phyloP scores from a whole-genome alignment of 1,284 basidiomycete genomes.

The Anthracocystis setariae region DNA sequence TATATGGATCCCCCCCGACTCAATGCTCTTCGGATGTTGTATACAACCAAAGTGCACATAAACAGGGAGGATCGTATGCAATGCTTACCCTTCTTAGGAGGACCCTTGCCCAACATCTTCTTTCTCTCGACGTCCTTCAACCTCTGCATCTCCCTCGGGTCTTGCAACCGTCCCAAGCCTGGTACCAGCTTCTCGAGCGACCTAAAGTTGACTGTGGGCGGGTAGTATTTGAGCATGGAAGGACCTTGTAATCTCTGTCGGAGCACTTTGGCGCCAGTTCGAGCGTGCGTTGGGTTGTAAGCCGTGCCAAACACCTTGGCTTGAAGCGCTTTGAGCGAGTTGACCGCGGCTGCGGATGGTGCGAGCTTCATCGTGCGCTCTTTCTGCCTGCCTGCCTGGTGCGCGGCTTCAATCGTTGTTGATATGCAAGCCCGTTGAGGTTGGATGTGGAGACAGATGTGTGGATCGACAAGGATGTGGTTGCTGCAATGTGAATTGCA shows the following conservation, averaged over 20 bases:
- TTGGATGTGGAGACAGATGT: too few relatives aligned
- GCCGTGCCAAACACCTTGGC: conserved; percentile 54
- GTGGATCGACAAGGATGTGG: conserved; percentile 2
- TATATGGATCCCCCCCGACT: too few relatives aligned
- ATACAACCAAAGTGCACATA: neutral
- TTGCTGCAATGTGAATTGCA: neutral
- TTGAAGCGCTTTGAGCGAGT: conserved; percentile 53
- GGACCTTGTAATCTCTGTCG: conserved; percentile 57
- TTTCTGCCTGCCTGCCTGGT: too few relatives aligned
- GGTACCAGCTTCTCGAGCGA: conserved; percentile 38
- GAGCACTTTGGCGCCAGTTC: conserved; percentile 61
- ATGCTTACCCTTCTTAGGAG: conserved; percentile 67
- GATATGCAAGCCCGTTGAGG: neutral
- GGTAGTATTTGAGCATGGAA: conserved; percentile 64
- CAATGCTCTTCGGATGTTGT: neutral
- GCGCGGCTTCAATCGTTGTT: too few relatives aligned
- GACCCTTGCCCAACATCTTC: conserved; percentile 64
- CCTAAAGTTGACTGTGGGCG: conserved; percentile 55
- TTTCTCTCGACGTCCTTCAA: conserved; percentile 59
- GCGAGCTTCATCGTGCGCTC: conserved; percentile 29
- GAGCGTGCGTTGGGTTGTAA: conserved; percentile 53
- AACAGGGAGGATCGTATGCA: neutral
- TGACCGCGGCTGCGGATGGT: conserved; percentile 43
- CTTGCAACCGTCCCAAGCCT: conserved; percentile 32
- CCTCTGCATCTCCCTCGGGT: conserved; percentile 52